Conservation (phyloP, 2,329 filamentous ascomycete species). For the Cladophialophora immunda region DNA sequence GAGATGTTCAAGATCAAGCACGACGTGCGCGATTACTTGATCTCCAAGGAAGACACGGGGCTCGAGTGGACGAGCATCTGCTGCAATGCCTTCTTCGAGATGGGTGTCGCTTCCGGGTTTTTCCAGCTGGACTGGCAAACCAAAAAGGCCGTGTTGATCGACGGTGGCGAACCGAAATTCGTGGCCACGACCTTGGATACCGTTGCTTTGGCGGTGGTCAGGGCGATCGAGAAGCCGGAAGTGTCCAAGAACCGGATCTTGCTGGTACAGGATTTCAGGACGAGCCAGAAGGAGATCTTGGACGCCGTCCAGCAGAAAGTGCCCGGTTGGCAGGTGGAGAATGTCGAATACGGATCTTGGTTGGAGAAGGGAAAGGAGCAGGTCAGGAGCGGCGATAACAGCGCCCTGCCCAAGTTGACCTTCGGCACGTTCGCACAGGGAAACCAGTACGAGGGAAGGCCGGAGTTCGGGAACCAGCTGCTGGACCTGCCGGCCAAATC, state of each 20-base stretch:
- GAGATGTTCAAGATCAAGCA: constrained; percentile 45
- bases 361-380: constrained; percentile 25
- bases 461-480: constrained; percentile 27
- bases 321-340: constrained; percentile 33
- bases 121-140: constrained; percentile 54
- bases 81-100: constrained; percentile 49
- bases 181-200: constrained; percentile 58
- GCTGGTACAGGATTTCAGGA: constrained; percentile 55
- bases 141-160: constrained; percentile 54
- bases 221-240: constrained; percentile 57
- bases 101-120: constrained; percentile 50
- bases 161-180: constrained; percentile 60
- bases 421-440: constrained; percentile 28
- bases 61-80: constrained; percentile 45
- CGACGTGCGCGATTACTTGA: constrained; percentile 43
- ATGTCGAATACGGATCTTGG: constrained; percentile 26
- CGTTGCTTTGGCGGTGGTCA: constrained; percentile 59
- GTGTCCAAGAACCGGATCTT: constrained; percentile 64
- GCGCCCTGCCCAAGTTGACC: constrained; percentile 31
- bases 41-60: constrained; percentile 35
- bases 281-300: constrained; percentile 56
- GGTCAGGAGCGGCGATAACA: constrained; percentile 29
- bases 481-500: constrained; percentile 31
- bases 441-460: constrained; percentile 28
- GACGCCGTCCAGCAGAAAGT: constrained; percentile 39